Base-by-base conservation (phyloP, 1,284 basidiomycete species). In the Anthracocystis panici-leucophaei region DNA sequence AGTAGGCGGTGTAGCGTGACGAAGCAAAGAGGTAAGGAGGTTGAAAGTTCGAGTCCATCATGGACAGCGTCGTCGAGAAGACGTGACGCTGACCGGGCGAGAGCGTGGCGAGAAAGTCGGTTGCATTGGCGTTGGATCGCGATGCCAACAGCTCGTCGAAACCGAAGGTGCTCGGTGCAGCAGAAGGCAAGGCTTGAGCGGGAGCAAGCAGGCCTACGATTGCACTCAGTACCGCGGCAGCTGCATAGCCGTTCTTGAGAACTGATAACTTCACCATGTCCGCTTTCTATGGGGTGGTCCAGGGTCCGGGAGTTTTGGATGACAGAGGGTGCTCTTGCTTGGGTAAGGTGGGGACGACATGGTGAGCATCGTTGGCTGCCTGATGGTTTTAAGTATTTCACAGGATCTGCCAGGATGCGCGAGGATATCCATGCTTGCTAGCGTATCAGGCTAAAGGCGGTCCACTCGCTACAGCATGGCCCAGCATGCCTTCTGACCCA, bases 1-100 rank as follows among this genome's bases (percentile, higher is more conserved):
- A 70, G 61, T 70, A 70, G 29, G 62, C 67, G 0, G 61, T 65
- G 62, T 70, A 70, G 35, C 67, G 61, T 25, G 67, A 65, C 9
- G 67, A 70, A 11, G 33, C 67, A 51, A 70, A 70, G 41, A 68
- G 58, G 60, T 42, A 68, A 7, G 66, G 66, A 8, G 66, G 60
- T 42, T 68, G 60, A 45, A 63, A 68, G 56, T 63, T 68, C 33
- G 50, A 35, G 25, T 68, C 66, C 10, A 68, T 41, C 59, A 68
- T 63, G 46, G 41, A 44, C 29, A 68, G 35, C 40, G 60, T 50
- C 14, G 27, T 51, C 23, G 60, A 27, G 25, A 68, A 68, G 31
- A 68, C 66, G 33, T 57, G 59, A 10, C 66, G 66, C 35, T 68
- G 66, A 20, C 66, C 60, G 11, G 55, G 29, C 46, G 59, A 63